Evolutionary conservation across 495 filamentous ascomycete genomes (phyloP).

Genomic region (Eremomyces bilateralis): DNA sequence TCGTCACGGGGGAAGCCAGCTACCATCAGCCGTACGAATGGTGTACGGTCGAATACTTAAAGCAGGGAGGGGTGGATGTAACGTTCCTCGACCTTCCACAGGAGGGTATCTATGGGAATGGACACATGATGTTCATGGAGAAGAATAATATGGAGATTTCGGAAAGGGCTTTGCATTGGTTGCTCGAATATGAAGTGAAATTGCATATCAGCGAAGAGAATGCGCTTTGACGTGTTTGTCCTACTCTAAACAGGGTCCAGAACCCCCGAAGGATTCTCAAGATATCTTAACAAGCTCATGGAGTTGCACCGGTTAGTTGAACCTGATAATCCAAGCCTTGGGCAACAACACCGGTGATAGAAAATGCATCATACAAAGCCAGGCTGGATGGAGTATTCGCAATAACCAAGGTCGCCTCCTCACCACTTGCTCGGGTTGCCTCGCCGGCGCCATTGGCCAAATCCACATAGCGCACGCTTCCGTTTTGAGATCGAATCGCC

Average conservation of each 20-base stretch:
- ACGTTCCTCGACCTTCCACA: conserved; percentile 25
- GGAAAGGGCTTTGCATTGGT: no score
- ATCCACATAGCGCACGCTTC: conserved; percentile 6
- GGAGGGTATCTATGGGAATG: conserved; percentile 31
- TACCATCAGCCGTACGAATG: conserved; percentile 36
- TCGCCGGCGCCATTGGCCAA: conserved; percentile 4
- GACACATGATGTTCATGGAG: conserved; percentile 37
- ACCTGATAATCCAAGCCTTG: conserved; percentile 20
- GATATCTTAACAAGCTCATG: conserved; percentile 2
- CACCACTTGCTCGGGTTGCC: conserved; percentile 11
- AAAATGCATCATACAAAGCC: conserved; percentile 24
- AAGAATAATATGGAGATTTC: no score
- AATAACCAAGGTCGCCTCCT: conserved; percentile 23
- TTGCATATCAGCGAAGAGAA: no score
- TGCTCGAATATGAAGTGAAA: no score
- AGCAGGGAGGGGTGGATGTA: conserved; percentile 30
- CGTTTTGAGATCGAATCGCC: conserved; percentile 11
- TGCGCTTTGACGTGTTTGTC: no score
- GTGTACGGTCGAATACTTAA: conserved; percentile 29
- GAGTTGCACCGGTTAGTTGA: conserved; percentile 19
- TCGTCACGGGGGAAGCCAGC: conserved; percentile 31
- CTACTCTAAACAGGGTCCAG: no score
- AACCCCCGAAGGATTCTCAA: no score
- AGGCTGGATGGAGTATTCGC: conserved; percentile 20
- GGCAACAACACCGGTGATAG: conserved; percentile 19